These are phyloP conservation scores for Hypomyces rosellus DNA, from an alignment of 2,329 filamentous ascomycete genomes.

Conservation along the genomic window DNA sequence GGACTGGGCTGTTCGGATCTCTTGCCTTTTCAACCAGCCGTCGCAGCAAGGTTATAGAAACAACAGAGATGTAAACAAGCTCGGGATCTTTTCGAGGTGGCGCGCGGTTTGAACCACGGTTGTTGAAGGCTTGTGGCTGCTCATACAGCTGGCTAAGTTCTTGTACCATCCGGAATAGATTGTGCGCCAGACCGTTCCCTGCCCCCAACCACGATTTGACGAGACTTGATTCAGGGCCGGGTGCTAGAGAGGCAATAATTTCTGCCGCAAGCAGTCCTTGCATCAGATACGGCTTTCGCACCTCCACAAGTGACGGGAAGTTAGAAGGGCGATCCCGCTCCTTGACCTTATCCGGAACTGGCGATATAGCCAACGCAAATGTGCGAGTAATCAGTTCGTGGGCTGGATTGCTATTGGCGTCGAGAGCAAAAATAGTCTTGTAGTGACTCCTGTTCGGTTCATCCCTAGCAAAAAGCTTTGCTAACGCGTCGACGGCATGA, in stretches of 20 bases:
- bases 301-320: constrained; percentile 64
- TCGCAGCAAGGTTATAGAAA: constrained; percentile 62
- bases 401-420: constrained; percentile 56
- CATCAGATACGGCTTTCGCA: constrained; percentile 81
- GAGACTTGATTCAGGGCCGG: constrained; percentile 63
- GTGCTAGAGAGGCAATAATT: constrained; percentile 71
- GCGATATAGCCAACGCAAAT: constrained; percentile 80
- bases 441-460: constrained; percentile 87
- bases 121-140: constrained; percentile 31
- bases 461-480: constrained; percentile 86
- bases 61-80: constrained; percentile 57
- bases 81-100: constrained; percentile 41
- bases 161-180: constrained; percentile 68
- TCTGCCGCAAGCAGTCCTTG: constrained; percentile 88
- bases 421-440: constrained; percentile 71
- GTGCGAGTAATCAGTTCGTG: constrained; percentile 79
- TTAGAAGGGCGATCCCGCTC: constrained; percentile 51
- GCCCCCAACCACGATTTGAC: constrained; percentile 77
- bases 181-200: constrained; percentile 76
- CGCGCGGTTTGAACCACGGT: constrained; percentile 26
- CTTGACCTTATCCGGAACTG: constrained; percentile 63
- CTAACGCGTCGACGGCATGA: constrained; percentile 80
- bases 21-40: constrained; percentile 61
- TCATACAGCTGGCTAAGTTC: constrained; percentile 62
- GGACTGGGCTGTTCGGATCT: constrained; percentile 46